Evolutionary conservation across 306 rosid species (phyloP).

Genomic region (Vigna hirtella): DNA sequence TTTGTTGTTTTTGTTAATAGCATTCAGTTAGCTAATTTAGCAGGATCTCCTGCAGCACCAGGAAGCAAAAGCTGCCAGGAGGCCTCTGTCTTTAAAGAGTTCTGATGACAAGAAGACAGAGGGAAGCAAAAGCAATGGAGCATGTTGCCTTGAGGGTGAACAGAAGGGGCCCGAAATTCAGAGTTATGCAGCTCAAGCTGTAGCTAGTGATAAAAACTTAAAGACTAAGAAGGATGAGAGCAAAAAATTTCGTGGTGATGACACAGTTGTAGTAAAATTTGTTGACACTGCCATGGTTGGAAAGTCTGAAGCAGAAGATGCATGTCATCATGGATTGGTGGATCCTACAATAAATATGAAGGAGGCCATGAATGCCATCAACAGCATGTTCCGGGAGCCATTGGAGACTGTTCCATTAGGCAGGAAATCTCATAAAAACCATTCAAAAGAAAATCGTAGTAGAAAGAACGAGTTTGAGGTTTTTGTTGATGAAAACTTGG

Average conservation of each 20-base stretch:
- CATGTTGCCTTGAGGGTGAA: conserved; percentile 36
- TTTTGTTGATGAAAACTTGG: conserved; percentile 68
- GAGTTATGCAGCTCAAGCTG: conserved; percentile 38
- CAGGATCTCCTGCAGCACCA: conserved; percentile 47
- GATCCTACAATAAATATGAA: conserved; percentile 97
- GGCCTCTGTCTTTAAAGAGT: conserved; percentile 47
- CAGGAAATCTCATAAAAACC: conserved; percentile 56
- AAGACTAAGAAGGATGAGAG: conserved; percentile 47
- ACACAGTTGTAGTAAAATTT: conserved; percentile 73
- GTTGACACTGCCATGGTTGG: conserved; percentile 80
- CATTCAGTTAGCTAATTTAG: conserved; percentile 42
- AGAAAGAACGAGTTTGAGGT: conserved; percentile 55
- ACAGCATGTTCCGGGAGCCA: conserved; percentile 88
- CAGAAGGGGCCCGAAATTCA: conserved; percentile 38
- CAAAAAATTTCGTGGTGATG: conserved; percentile 60
- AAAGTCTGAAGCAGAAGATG: conserved; percentile 84
- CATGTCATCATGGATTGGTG: conserved; percentile 88
- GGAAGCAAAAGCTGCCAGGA: conserved; percentile 57
- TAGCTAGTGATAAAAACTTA: conserved; percentile 40
- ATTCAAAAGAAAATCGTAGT: conserved; percentile 37
- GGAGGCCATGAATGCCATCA: conserved; percentile 89
- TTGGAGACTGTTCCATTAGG: conserved; percentile 60
- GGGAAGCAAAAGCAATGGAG: conserved; percentile 46
- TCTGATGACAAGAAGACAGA: conserved; percentile 44
- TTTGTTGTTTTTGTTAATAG: conserved; percentile 18